Conservation (phyloP, 2,329 filamentous ascomycete genomes). For the Pezicula carpinea region DNA sequence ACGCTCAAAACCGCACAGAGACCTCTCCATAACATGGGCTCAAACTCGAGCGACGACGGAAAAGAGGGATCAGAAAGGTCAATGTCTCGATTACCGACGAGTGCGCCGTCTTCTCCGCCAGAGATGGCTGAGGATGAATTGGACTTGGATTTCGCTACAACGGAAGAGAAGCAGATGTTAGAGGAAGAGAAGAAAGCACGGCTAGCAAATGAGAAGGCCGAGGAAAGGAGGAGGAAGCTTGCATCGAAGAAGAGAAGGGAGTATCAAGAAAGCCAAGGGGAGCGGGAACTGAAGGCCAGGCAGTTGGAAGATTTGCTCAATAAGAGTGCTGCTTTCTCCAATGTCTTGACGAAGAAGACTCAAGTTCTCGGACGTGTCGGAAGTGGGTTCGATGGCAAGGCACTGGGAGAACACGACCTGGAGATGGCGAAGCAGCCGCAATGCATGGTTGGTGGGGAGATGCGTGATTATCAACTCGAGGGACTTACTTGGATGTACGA, state of each 20-base stretch:
- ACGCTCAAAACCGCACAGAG: neutral
- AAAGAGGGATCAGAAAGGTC: neutral
- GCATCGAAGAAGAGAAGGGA: conserved; percentile 43
- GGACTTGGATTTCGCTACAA: conserved; percentile 16
- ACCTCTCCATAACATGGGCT: neutral
- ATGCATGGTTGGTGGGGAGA: conserved; percentile 78
- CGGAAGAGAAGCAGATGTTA: conserved; percentile 23
- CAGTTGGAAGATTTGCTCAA: conserved; percentile 55
- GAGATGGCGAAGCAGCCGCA: conserved; percentile 81
- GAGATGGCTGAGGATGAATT: conserved; percentile 11
- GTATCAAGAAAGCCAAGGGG: conserved; percentile 40
- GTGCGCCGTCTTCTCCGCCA: conserved; percentile 21
- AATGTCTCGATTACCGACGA: conserved; percentile 16
- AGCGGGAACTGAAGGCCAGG: conserved; percentile 52
- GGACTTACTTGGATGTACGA: conserved; percentile 87
- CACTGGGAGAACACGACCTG: conserved; percentile 60
- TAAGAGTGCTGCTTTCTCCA: conserved; percentile 56
- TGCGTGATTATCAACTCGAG: conserved; percentile 92
- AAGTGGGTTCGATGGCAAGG: conserved; percentile 53
- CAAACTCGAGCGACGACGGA: neutral
- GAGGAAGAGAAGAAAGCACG: conserved; percentile 42
- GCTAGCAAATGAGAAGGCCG: conserved; percentile 42
- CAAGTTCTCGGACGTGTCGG: conserved; percentile 58
- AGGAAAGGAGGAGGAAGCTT: conserved; percentile 26
- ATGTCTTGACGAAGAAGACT: conserved; percentile 60